Evolutionary conservation across 2,329 filamentous ascomycete species (phyloP).

Genomic region (Talaromyces sp.): DNA sequence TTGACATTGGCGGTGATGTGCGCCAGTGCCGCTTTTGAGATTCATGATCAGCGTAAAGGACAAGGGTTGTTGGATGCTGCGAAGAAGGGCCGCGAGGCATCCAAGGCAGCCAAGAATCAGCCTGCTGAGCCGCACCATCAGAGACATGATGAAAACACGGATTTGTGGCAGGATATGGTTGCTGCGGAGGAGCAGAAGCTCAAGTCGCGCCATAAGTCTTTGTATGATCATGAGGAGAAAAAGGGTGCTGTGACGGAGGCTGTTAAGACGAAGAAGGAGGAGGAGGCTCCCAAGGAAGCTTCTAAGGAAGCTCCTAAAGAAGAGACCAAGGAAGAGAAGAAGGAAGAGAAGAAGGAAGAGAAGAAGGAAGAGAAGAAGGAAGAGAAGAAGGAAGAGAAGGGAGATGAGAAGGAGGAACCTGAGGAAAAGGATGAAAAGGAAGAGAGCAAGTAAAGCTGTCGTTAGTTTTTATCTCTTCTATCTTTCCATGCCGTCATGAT

Average conservation of each 20-base stretch:
- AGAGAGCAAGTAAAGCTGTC: slow-evolving; percentile 5
- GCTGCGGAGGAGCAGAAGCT: slow-evolving; percentile 46
- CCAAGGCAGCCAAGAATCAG: slow-evolving; percentile 57
- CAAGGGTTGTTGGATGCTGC: slow-evolving; percentile 46
- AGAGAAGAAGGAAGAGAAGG: too few relatives aligned
- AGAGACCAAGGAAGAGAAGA: slow-evolving; percentile 6
- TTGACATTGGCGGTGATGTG: slow-evolving; percentile 81
- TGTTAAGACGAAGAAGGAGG: slow-evolving; percentile 17
- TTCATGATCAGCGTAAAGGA: slow-evolving; percentile 70
- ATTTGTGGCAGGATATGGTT: slow-evolving; percentile 73
- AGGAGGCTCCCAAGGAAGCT: slow-evolving; percentile 19
- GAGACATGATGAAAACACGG: slow-evolving; percentile 73
- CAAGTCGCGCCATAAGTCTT: slow-evolving; percentile 39
- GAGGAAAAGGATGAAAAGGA: slow-evolving; percentile 30
- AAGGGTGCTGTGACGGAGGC: slow-evolving; percentile 20
- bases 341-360: not conserved
- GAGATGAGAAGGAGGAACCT: slow-evolving; percentile 2
- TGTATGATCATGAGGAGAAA: slow-evolving; percentile 30
- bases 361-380: slow-evolving; percentile 1
- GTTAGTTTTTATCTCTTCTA: not conserved
- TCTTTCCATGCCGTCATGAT: slow-evolving; percentile 2
- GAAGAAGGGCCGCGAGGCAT: slow-evolving; percentile 74
- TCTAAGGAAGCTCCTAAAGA: slow-evolving; percentile 17
- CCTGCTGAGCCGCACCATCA: slow-evolving; percentile 78
- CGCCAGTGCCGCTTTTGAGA: slow-evolving; percentile 78